phyloP scores from a whole-genome alignment of 768 basidiomycete species.

The Suillus clintonianus region DNA sequence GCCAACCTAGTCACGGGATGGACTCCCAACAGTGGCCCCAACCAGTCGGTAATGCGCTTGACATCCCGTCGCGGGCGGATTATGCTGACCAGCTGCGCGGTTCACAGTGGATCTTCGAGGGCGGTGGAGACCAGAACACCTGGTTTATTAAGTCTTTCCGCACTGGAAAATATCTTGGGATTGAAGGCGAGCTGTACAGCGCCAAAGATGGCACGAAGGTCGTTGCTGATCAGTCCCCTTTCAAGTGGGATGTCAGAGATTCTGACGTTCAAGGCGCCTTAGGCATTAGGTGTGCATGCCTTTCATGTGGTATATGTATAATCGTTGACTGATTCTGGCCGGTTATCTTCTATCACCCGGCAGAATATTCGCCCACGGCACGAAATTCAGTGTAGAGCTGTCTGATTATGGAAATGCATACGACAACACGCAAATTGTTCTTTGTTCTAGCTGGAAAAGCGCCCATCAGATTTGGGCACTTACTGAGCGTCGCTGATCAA shows the following conservation, averaged over 20 bases:
- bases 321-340: too few species aligned
- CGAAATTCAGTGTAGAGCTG: too few species aligned
- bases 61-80: background rate
- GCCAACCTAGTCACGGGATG: conserved; percentile 50
- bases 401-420: too few species aligned
- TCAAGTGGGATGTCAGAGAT: conserved; percentile 52
- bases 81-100: background rate
- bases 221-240: conserved; percentile 36
- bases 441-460: too few species aligned
- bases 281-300: conserved; percentile 42
- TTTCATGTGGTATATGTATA: too few species aligned
- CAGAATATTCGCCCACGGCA: too few species aligned
- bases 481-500: too few species aligned
- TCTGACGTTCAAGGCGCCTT: conserved; percentile 40
- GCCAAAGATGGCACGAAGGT: conserved; percentile 41
- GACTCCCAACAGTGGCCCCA: conserved; percentile 40
- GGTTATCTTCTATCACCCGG: too few species aligned
- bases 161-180: conserved; percentile 42
- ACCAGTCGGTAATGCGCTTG: conserved; percentile 46
- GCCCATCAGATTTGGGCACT: too few species aligned
- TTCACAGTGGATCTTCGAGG: conserved; percentile 48
- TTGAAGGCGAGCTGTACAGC: conserved; percentile 33
- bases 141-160: conserved; percentile 47
- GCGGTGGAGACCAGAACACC: conserved; percentile 27
- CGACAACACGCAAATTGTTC: too few species aligned